Base-by-base conservation (phyloP, 306 rosid species). In the Castanea sativa region DNA sequence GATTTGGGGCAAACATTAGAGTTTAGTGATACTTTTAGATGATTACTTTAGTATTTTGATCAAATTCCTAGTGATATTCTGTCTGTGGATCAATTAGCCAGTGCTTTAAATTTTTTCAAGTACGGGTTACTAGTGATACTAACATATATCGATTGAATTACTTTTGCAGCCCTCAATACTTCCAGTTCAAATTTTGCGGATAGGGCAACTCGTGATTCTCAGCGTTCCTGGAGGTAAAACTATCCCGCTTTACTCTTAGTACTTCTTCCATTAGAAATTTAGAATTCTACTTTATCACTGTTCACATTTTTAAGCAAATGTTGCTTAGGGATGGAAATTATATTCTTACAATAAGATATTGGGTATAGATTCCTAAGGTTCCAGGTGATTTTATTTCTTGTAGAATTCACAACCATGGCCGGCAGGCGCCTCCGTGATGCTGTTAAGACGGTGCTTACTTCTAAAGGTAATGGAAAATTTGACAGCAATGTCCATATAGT, bases 331-430 rank as follows among this genome's bases (percentile, higher is more conserved):
- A 63, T 15, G 41, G 32, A 15, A 63, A 63, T 2, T 49, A 49
- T 49, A 49, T 49, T 49, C 53, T 49, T 49, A 49, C 53, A 49
- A 49, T 2, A 49, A 10, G 53, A 49, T 12, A 49, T 49, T 10
- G 5, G 14, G 53, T 1, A 49, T 59, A 59, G 65, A 23, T 23
- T n/a, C 13, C 15, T 59, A 59, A 59, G 32, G 65, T 59, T 5
- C 27, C 6, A 23, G 32, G 32, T 59, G 2, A 59, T 59, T 20
- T 27, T 23, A 23, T 23, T 80, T 63, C 75, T 64, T 75, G 58
- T 88, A 94, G 98, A 94, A 77, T 89, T 94, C 83, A 83, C 98
- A 15, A 90, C 97, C 72, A 94, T 94, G 98, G 98, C 98, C 58
- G 97, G 98, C 43, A 88, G 97, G 86, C 97, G 90, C 41, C 96